Evolutionary conservation across 139 green algal species (phyloP), one percentile per base, ranked within the genome.

Genomic region (Desmodesmus armatus): DNA sequence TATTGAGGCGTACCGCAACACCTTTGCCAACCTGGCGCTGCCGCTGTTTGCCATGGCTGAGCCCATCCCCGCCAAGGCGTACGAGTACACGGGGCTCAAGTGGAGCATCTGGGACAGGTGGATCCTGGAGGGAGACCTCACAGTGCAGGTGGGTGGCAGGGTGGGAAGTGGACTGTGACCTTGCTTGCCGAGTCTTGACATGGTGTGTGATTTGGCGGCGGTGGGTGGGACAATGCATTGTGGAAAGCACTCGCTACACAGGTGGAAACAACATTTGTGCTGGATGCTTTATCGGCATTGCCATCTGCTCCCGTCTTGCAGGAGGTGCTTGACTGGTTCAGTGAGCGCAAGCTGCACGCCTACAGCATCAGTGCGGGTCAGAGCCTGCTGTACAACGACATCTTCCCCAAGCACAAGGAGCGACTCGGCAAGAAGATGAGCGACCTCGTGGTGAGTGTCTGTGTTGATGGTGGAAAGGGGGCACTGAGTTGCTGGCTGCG

Each of bases 31-130:
- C 91, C 91, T 99, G 63, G 97, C 97, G 35, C 90, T 99, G 80
- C 97, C 97, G 25, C 89, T 99, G 39, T 99, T 99, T 89, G 97
- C 97, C 55, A 98, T 98, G 93, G 93, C 96, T 0, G 97, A 99
- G 93, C 95, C 96, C 78, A 95, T 99, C 63, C 85, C 95, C 41
- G 88, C 96, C 66, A 98, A 98, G 91, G 73, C 15, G 27, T 89
- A 92, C 44, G 91, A 93, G 81, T 93, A 92, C 87, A 88, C 94
- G 37, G 94, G 96, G 47, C 84, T 99, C 83, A 72, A 87, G 41
- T 99, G 96, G 96, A 94, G 88, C n/a, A 87, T 99, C 60, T 99
- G 97, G 98, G 96, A 99, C 90, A 88, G 97, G 5, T 99, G 97
- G 97, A 92, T 97, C 9, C 85, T 99, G 55, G 93, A 99, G 88